Percentiles rank a stretch among this genome's conserved stretches.
Conservation (phyloP, 306 rosid species). For the Dryas octopetala region DNA sequence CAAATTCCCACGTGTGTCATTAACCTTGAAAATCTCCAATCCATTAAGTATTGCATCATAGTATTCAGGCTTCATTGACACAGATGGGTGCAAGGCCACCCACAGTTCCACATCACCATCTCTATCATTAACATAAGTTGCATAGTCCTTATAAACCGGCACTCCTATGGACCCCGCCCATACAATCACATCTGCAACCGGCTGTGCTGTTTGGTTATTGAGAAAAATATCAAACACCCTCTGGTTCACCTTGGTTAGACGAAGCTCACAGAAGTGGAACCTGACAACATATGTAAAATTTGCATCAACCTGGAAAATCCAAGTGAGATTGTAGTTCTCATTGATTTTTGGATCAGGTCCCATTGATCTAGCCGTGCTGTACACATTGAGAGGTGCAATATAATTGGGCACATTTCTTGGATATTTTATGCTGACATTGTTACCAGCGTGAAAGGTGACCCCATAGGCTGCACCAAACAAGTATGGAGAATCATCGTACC, state of each 20-base stretch:
- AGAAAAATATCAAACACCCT: conserved; percentile 48
- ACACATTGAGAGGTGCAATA: conserved; percentile 43
- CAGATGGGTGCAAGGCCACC: conserved; percentile 48
- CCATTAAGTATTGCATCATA: conserved; percentile 49
- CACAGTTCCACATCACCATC: conserved; percentile 34
- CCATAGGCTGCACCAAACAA: conserved; percentile 36
- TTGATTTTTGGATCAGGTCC: conserved; percentile 29
- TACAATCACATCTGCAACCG: conserved; percentile 35
- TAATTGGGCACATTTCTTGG: conserved; percentile 21
- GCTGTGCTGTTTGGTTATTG: conserved; percentile 44
- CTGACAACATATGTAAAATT: conserved; percentile 49
- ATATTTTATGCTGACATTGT: conserved; percentile 32
- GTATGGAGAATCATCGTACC: conserved; percentile 47
- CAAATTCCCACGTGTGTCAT: conserved; percentile 31
- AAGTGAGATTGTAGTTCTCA: conserved; percentile 42
- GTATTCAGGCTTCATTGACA: conserved; percentile 33
- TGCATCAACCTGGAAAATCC: conserved; percentile 44
- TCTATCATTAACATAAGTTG: conserved; percentile 19
- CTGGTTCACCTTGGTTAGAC: conserved; percentile 30
- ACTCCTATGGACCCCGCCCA: conserved; percentile 37
- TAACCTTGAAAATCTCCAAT: conserved; percentile 48
- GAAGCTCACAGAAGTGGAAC: conserved; percentile 54
- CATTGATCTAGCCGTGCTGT: conserved; percentile 44
- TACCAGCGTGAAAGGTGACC: conserved; percentile 22
- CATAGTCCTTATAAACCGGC: conserved; percentile 45